Conservation (phyloP, 2,329 filamentous ascomycete species). For the Aschersonia sp. region DNA sequence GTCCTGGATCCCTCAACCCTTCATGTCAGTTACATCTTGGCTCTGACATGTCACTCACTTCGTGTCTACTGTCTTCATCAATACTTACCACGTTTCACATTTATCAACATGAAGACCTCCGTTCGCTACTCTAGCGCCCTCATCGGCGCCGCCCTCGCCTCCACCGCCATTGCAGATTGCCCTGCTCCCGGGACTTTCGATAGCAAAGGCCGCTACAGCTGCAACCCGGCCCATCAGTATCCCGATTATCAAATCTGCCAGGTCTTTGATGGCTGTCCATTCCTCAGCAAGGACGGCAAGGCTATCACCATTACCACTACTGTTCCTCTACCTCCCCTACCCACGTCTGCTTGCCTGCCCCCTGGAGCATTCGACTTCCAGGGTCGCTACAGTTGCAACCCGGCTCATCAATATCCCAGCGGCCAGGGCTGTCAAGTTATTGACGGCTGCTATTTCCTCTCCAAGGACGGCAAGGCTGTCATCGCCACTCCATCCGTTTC, state of each 20-base stretch:
- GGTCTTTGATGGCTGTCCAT: background rate
- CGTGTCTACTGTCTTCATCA: no score
- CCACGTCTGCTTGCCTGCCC: background rate
- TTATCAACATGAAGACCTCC: background rate
- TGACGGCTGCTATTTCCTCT: slow-evolving; percentile 7
- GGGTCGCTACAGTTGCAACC: slow-evolving; percentile 7
- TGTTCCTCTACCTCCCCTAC: background rate
- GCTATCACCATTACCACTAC: background rate
- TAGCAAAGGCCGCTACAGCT: slow-evolving; percentile 7
- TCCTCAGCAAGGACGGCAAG: background rate
- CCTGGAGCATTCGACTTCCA: background rate
- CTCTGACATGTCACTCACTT: no score
- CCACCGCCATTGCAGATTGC: background rate
- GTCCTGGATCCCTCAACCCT: no score
- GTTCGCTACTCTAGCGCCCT: background rate
- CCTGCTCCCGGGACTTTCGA: slow-evolving; percentile 2
- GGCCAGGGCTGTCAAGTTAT: slow-evolving; percentile 6
- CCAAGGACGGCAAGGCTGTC: background rate
- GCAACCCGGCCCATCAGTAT: slow-evolving; percentile 7
- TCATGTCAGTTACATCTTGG: no score
- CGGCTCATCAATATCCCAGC: slow-evolving; percentile 8
- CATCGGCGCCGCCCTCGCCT: background rate
- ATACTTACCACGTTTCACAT: background rate
- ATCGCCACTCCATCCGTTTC: background rate
- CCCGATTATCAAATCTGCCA: slow-evolving; percentile 2